Conservation (phyloP, 2,329 filamentous ascomycete genomes). For the Corniculantispora saksenae region DNA sequence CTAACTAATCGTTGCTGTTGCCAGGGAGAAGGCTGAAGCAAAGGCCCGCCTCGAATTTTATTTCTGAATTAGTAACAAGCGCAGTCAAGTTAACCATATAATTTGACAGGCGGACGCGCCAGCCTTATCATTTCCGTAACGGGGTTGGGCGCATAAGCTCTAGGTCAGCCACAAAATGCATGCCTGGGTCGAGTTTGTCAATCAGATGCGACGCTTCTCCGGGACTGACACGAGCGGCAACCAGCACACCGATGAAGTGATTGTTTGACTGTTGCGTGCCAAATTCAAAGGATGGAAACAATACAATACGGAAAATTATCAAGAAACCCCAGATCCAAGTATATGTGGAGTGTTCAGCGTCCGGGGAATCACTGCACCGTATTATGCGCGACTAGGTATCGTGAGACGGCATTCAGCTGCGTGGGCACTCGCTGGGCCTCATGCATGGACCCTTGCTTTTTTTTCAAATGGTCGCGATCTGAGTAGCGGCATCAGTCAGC, state of each 20-base stretch:
- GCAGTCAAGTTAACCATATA: conserved; percentile 20
- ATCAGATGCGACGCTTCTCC: neutral
- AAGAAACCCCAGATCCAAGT: neutral
- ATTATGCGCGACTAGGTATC: neutral
- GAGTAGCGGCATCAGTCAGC: neutral
- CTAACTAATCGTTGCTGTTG: neutral
- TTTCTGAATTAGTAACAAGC: neutral
- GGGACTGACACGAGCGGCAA: neutral
- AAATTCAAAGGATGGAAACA: neutral
- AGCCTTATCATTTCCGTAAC: neutral
- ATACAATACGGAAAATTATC: neutral
- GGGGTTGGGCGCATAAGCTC: neutral
- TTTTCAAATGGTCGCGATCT: neutral
- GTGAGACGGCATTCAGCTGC: neutral
- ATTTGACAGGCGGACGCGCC: neutral
- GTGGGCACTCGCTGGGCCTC: neutral
- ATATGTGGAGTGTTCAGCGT: too few species aligned
- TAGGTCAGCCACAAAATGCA: neutral
- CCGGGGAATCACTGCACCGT: neutral
- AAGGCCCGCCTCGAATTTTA: neutral
- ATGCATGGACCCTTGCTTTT: neutral
- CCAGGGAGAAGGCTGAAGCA: neutral
- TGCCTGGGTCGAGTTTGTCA: neutral
- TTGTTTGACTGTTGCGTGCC: neutral
- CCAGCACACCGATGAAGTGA: too few species aligned